Base-by-base conservation (phyloP, 345 rosid genomes). In the Melastoma malabathricum region DNA sequence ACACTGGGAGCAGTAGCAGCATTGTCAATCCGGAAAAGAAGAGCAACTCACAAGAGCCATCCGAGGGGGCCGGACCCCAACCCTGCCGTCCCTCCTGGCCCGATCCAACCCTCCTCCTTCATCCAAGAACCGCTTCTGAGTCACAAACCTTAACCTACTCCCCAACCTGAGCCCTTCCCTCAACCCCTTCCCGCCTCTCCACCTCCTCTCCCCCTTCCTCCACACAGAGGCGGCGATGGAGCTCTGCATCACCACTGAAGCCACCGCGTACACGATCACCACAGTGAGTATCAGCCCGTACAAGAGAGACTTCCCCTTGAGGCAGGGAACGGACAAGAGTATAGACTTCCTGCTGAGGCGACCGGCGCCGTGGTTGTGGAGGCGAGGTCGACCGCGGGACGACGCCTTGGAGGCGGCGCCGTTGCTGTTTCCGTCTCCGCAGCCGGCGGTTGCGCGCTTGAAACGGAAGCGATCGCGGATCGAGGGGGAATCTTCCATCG, bases 31-130 rank as follows among this genome's bases (percentile, higher is more conserved):
- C 31, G 17, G 20, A 29, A 39, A 4, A 48, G 18, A 45, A 15
- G 34, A 50, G 10, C 17, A 17, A 50, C 98, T 86, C 64, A 92
- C 98, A 39, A 84, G 67, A 57, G 89, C 96, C 17, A 92, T 81
- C 56, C 84, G 76, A 0, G 95, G 96, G 16, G 87, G 63, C 47
- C 98, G 92, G 63, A 87, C 61, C 3, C 96, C 95, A 46, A 84
- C 68, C 75, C 88, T 77, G 4, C 60, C 64, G 55, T 49, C 52
- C 31, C 67, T 58, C 39, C 89, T 75, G 54, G 73, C 51, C 18
- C 54, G 64, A 67, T 82, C 81, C 46, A 84, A 81, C 23, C 89
- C 87, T 38, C 60, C 62, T 0, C 80, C 79, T 27, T 12, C 41
- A 34, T 64, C 72, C 14, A 68, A 59, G 1, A 75, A 52, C 43